phyloP scores from a whole-genome alignment of 1,284 basidiomycete species.

The Kwoniella shivajii region DNA sequence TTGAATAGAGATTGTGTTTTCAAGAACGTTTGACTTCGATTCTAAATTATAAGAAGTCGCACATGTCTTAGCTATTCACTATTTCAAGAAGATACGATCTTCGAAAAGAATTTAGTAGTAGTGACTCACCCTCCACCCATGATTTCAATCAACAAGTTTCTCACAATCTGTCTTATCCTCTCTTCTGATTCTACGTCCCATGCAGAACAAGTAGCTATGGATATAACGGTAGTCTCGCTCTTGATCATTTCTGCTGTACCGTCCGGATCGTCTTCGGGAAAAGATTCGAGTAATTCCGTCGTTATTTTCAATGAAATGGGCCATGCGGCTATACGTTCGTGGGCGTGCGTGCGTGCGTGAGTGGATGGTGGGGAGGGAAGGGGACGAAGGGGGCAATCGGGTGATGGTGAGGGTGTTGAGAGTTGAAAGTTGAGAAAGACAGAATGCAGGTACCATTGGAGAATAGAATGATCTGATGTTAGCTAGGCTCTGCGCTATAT shows the following conservation, averaged over 20 bases:
- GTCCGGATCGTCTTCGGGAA: conserved; percentile 2
- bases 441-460: too few species aligned
- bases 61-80: too few species aligned
- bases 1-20: background rate
- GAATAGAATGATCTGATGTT: too few species aligned
- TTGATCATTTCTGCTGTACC: conserved; percentile 1
- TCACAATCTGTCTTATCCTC: conserved; percentile 16
- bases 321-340: conserved; percentile 14
- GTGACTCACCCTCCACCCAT: conserved; percentile 23
- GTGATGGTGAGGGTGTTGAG: too few species aligned
- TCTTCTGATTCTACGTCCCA: conserved; percentile 17
- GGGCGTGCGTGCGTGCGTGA: background rate
- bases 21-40: conserved; percentile 11
- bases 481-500: too few species aligned
- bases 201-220: conserved; percentile 9
- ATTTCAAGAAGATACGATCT: too few species aligned
- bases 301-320: conserved; percentile 23
- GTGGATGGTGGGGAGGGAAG: too few species aligned
- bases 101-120: background rate
- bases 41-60: conserved; percentile 3
- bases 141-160: conserved; percentile 21
- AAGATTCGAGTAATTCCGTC: conserved; percentile 4
- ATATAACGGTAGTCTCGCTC: conserved; percentile 12
- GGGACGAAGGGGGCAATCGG: too few species aligned
- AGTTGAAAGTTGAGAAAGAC: too few species aligned